Evolutionary conservation across 2,329 filamentous ascomycete genomes (phyloP).

Genomic region (Epichloe glyceriae): DNA sequence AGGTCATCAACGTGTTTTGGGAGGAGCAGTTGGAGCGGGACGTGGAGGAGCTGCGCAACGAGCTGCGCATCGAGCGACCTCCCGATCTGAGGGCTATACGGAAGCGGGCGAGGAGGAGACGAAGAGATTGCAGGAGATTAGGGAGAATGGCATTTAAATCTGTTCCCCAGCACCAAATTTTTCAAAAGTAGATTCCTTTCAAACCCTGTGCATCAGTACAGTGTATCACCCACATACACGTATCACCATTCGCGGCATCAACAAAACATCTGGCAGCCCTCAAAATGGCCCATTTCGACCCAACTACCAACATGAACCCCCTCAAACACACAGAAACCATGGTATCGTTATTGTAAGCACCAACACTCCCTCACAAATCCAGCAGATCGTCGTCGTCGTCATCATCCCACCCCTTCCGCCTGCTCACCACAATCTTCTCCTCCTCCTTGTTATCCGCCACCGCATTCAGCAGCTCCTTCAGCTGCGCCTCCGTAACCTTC

Average conservation of each 20-base stretch:
- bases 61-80: constrained; percentile 76
- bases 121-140: constrained; percentile 44
- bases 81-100: constrained; percentile 74
- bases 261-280: too few relatives aligned
- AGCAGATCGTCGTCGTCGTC: constrained; percentile 71
- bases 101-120: constrained; percentile 55
- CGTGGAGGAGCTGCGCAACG: constrained; percentile 57
- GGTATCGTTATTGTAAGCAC: not conserved
- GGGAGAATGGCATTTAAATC: not conserved
- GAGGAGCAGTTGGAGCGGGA: constrained; percentile 84
- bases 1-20: constrained; percentile 96
- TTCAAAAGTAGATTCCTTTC: too few relatives aligned
- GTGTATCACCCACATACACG: not conserved
- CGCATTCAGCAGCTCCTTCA: constrained; percentile 81
- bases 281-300: too few relatives aligned
- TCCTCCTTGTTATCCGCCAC: constrained; percentile 68
- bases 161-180: not conserved
- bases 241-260: not conserved
- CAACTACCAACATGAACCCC: too few relatives aligned
- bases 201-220: not conserved
- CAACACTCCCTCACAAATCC: constrained; percentile 34
- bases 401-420: constrained; percentile 75
- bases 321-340: not conserved
- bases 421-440: constrained; percentile 75
- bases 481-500: constrained; percentile 83